phyloP scores from a whole-genome alignment of 2,329 filamentous ascomycete genomes.

The Phaeosphaeriaceae sp. region DNA sequence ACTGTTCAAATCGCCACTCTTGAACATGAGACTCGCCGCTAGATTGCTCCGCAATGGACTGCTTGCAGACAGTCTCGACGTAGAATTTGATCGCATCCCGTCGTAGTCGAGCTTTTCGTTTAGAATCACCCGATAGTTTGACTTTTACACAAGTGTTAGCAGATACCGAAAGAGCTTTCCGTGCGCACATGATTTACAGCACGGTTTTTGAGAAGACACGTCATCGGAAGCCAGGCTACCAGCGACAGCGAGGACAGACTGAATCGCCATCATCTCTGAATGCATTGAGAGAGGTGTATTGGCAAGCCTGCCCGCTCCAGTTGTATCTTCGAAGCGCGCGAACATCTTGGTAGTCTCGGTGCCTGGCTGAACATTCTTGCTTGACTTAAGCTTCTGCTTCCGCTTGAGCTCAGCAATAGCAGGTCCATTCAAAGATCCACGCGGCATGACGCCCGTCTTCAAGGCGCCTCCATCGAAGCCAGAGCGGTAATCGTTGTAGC shows the following conservation, averaged over 20 bases:
- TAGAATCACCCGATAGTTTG: constrained; percentile 52
- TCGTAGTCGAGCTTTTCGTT: constrained; percentile 56
- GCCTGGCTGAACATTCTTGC: constrained; percentile 5
- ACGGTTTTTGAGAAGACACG: constrained; percentile 58
- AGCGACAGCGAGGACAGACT: constrained; percentile 56
- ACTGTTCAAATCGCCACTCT: constrained; percentile 59
- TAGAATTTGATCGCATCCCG: constrained; percentile 53
- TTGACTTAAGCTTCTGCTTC: constrained; percentile 22
- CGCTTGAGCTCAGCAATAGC: constrained; percentile 50
- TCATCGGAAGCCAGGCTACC: constrained; percentile 52
- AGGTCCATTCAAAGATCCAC: constrained; percentile 41
- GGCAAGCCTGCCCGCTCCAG: constrained; percentile 47
- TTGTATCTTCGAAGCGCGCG: constrained; percentile 48
- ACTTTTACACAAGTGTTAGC: neutral
- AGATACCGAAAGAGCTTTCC: neutral
- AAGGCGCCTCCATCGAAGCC: constrained; percentile 59
- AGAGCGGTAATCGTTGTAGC: constrained; percentile 59
- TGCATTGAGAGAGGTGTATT: constrained; percentile 60
- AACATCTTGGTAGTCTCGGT: constrained; percentile 37
- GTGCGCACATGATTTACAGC: constrained; percentile 52
- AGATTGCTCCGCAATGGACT: constrained; percentile 36
- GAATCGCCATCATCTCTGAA: constrained; percentile 64
- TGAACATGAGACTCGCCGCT: constrained; percentile 48
- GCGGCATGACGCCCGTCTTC: constrained; percentile 53
- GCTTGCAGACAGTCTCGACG: constrained; percentile 52